These are phyloP conservation scores for Tolypocladium nubicola DNA, from an alignment of 2,329 filamentous ascomycete species.

Conservation along the genomic window DNA sequence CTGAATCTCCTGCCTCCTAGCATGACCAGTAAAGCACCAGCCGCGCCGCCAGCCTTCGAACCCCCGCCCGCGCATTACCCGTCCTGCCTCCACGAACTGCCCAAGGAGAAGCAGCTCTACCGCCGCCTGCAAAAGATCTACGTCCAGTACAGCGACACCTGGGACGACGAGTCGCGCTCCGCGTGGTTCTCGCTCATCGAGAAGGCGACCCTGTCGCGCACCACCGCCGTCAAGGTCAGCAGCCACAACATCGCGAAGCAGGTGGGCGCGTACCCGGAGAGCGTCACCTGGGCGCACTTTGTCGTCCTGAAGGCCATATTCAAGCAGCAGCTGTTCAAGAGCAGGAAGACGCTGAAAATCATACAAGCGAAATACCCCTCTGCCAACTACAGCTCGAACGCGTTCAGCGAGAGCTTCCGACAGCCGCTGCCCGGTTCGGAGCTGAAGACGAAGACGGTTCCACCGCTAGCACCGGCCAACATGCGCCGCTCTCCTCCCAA, in stretches of 20 bases:
- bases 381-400: background rate
- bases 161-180: conserved; percentile 2
- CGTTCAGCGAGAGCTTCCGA: background rate
- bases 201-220: conserved; percentile 1
- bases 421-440: background rate
- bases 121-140: background rate
- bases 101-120: conserved; percentile 1
- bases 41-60: background rate
- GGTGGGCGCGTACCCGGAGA: background rate
- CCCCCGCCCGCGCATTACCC: background rate
- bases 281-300: conserved; percentile 6
- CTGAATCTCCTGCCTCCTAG: background rate
- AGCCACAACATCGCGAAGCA: conserved; percentile 1
- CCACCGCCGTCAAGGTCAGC: conserved; percentile 4
- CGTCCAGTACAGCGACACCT: background rate
- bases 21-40: background rate
- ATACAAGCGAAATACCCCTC: conserved; percentile 1
- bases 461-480: background rate
- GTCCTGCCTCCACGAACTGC: background rate
- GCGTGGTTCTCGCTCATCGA: conserved; percentile 3
- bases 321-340: conserved; percentile 1
- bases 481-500: background rate
- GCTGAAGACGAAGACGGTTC: background rate
- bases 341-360: background rate
- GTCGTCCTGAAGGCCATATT: conserved; percentile 3